These are phyloP conservation scores for Dactylonectria macrodidyma DNA, from an alignment of 2,329 filamentous ascomycete species.

Conservation along the genomic window DNA sequence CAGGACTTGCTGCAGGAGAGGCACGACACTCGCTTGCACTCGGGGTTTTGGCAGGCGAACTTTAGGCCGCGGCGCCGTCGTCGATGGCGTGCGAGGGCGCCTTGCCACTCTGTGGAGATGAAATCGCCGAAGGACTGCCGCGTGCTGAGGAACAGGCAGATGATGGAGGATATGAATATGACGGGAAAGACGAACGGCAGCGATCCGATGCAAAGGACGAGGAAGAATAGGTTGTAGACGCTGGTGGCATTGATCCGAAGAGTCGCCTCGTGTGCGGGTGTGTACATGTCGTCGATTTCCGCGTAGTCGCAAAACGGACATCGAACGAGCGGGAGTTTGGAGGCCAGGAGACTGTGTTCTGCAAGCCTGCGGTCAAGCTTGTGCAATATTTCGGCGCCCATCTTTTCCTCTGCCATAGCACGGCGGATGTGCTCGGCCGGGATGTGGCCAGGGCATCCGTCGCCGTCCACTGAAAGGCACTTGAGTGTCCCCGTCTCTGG, in stretches of 20 bases:
- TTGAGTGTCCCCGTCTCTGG: constrained; percentile 79
- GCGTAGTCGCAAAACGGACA: constrained; percentile 95
- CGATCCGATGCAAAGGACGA: constrained; percentile 67
- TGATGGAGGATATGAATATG: constrained; percentile 62
- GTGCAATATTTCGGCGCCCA: constrained; percentile 78
- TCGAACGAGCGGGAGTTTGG: constrained; percentile 80
- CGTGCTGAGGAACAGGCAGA: constrained; percentile 61
- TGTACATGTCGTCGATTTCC: constrained; percentile 85
- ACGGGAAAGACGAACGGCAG: constrained; percentile 71
- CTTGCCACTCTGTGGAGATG: constrained; percentile 64
- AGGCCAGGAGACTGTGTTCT: constrained; percentile 81
- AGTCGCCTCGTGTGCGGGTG: constrained; percentile 67
- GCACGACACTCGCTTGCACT: constrained; percentile 81
- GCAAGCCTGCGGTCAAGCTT: constrained; percentile 86
- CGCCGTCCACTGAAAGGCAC: constrained; percentile 83
- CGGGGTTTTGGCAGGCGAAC: constrained; percentile 81
- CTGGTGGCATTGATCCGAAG: constrained; percentile 71
- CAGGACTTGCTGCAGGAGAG: constrained; percentile 86
- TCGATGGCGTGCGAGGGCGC: constrained; percentile 76
- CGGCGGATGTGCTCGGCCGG: constrained; percentile 78
- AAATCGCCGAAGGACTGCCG: constrained; percentile 59
- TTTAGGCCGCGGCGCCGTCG: constrained; percentile 80
- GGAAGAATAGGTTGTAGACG: constrained; percentile 63
- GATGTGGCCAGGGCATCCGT: constrained; percentile 83
- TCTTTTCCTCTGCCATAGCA: constrained; percentile 79